These are phyloP conservation scores for Cyberlindnera misumaiensis DNA, from an alignment of 805 yeast species.

Conservation along the genomic window DNA sequence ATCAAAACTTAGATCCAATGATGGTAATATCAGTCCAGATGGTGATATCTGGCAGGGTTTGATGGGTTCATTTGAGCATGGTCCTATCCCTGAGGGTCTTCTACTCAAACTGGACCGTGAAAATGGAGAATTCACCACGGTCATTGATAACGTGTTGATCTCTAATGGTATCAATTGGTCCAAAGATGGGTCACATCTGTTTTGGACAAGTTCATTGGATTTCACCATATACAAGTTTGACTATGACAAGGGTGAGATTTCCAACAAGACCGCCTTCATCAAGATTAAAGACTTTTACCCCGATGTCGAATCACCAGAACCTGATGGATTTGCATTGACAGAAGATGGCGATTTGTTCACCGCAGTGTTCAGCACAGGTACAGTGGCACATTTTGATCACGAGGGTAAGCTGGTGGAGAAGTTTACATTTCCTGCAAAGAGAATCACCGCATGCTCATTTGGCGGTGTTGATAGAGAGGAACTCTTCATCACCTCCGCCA, in stretches of 20 bases:
- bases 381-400: constrained; percentile 46
- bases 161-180: constrained; percentile 72
- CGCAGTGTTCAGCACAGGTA: constrained; percentile 58
- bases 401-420: constrained; percentile 46
- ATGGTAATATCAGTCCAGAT: constrained; percentile 70
- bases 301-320: constrained; percentile 43
- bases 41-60: constrained; percentile 76
- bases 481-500: constrained; percentile 64
- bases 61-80: constrained; percentile 53
- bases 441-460: constrained; percentile 60
- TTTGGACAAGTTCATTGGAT: constrained; percentile 47
- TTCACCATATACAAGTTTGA: constrained; percentile 42
- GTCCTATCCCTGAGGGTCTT: constrained; percentile 42
- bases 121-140: constrained; percentile 23
- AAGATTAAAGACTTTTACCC: constrained; percentile 25
- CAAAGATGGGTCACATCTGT: constrained; percentile 33
- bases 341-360: constrained; percentile 45
- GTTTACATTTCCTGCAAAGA: constrained; percentile 48
- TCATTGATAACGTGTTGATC: constrained; percentile 32
- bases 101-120: constrained; percentile 36
- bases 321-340: constrained; percentile 74
- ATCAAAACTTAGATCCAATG: constrained; percentile 60
- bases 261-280: constrained; percentile 34
- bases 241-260: constrained; percentile 33
- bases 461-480: constrained; percentile 56